phyloP scores from a whole-genome alignment of 192 early-diverging fungal genomes.

The Spizellomyces sp. region DNA sequence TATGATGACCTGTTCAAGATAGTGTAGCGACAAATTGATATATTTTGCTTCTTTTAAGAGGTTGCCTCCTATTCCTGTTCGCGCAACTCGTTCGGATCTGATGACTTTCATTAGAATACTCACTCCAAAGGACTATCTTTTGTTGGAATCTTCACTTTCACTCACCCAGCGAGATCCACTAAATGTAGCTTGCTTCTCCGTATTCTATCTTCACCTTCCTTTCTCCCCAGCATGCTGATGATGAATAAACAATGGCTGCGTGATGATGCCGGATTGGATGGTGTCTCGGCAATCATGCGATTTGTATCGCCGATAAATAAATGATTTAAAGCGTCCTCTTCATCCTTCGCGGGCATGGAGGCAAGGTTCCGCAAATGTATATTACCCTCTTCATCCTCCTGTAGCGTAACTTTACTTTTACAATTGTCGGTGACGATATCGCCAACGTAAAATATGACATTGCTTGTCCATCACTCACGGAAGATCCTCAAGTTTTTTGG shows the following conservation, averaged over 20 bases:
- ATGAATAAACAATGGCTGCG: constrained; percentile 68
- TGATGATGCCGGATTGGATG: constrained; percentile 64
- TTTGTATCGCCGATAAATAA: constrained; percentile 69
- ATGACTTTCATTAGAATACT: not conserved
- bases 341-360: constrained; percentile 39
- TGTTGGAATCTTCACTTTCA: not conserved
- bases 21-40: constrained; percentile 67
- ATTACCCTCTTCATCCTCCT: constrained; percentile 49
- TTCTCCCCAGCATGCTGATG: constrained; percentile 39
- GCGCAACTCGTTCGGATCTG: constrained; percentile 58
- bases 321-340: constrained; percentile 64
- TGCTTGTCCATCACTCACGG: constrained; percentile 40
- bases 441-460: not conserved
- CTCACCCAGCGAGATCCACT: constrained; percentile 68
- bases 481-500: constrained; percentile 65
- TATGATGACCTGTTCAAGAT: constrained; percentile 66
- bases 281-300: constrained; percentile 67
- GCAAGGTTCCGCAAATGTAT: constrained; percentile 63
- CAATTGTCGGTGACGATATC: not conserved
- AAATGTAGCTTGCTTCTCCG: constrained; percentile 60
- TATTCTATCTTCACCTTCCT: constrained; percentile 49
- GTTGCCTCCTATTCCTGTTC: constrained; percentile 58
- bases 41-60: constrained; percentile 59
- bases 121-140: not conserved
- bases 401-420: constrained; percentile 52